Evolutionary conservation across 352 stramenopile genomes (phyloP), one percentile per base, ranked within the genome.

Genomic region (Phytophthora sp.): DNA sequence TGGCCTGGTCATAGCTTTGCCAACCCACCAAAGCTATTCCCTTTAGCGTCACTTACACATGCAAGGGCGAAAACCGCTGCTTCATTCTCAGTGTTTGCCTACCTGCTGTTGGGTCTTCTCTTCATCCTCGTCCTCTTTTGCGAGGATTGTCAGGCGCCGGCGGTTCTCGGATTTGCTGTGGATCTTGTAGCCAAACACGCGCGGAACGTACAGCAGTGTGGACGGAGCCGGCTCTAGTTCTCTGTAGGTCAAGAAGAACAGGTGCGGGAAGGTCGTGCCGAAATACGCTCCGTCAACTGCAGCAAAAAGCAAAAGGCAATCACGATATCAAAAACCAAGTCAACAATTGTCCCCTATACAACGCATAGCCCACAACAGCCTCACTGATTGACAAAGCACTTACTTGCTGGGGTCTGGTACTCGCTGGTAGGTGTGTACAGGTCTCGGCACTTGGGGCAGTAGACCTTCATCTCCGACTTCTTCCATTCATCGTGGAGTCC

Each of bases 201-300:
- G 83, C 35, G 91, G 91, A 35, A 97, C 88, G 53, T 96, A 96
- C 31, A 96, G 66, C 56, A 95, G 71, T 59, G 86, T 95, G 28
- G 82, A 92, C 54, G 83, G 82, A 49, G 73, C 65, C n/a, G 87
- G 87, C 52, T 95, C 85, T 44, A 96, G 63, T 70, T 98, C 96
- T 66, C 87, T 94, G 79, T 99, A 98, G 51, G 96, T 98, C 88
- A 99, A 96, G 62, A 99, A 95, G 87, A 99, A 99, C 59, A 99
- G 75, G 77, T 99, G 97, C 52, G 97, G 96, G 82, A 99, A 99
- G 18, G 97, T 99, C 37, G 96, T 99, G 31, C 97, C 97, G 84
- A 99, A 99, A 84, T 99, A 99, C 11, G 96, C 94, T 53, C 97
- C 97, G 68, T 99, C 97, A 74, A 96, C 86, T 96, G 45, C 17